Conservation (phyloP, 768 basidiomycete genomes). For the Strobilomyces dryophilus region DNA sequence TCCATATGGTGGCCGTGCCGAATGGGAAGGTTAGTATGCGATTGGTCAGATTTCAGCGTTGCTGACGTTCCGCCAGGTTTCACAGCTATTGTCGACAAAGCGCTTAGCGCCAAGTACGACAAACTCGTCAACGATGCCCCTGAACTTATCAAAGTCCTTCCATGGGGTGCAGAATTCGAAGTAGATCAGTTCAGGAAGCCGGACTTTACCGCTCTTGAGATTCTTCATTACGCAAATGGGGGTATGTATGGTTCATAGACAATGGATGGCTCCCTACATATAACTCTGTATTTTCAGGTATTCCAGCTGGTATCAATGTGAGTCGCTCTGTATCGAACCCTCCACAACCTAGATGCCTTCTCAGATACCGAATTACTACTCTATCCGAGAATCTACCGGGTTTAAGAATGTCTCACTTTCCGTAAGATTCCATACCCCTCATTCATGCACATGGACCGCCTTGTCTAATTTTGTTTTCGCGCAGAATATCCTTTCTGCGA, state of each 20-base stretch:
- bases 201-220: constrained; percentile 83
- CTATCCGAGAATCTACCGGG: constrained; percentile 74
- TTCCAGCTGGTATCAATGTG: constrained; percentile 84
- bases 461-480: neutral
- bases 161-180: constrained; percentile 71
- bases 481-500: constrained; percentile 86
- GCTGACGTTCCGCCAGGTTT: constrained; percentile 50
- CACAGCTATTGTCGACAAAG: constrained; percentile 85
- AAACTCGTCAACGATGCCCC: constrained; percentile 72
- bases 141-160: constrained; percentile 72
- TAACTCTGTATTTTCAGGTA: constrained; percentile 40
- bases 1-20: constrained; percentile 86
- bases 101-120: constrained; percentile 78
- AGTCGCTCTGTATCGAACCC: constrained; percentile 13
- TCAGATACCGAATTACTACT: constrained; percentile 83
- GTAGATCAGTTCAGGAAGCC: constrained; percentile 80
- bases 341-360: neutral
- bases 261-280: neutral
- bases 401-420: constrained; percentile 90
- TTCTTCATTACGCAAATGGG: constrained; percentile 79
- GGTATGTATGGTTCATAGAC: constrained; percentile 38
- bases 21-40: constrained; percentile 72
- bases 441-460: neutral
- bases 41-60: neutral
- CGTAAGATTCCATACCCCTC: constrained; percentile 37